Percentiles rank a stretch among this genome's conserved stretches.
These are phyloP conservation scores for Pyricularia pennisetigena DNA, from an alignment of 2,329 filamentous ascomycete genomes.

Conservation along the genomic window DNA sequence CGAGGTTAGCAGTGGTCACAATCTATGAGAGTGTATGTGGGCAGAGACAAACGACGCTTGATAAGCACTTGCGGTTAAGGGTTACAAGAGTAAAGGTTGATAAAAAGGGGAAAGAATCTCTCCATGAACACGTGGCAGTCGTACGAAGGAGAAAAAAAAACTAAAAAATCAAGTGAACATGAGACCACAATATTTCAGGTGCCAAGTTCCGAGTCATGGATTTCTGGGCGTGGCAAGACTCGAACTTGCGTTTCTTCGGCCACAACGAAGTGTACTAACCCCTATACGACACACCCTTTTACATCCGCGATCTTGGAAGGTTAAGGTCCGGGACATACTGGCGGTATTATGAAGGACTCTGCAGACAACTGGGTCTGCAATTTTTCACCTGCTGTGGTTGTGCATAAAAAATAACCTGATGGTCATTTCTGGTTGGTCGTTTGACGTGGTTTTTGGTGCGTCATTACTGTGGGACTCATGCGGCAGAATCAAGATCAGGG, in stretches of 20 bases:
- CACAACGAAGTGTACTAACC: slow-evolving; percentile 6
- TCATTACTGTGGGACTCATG: background rate
- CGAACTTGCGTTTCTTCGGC: slow-evolving; percentile 5
- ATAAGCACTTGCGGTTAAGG: no score
- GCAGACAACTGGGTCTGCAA: background rate
- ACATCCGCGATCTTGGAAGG: background rate
- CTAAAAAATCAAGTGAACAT: no score
- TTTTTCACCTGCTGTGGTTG: background rate
- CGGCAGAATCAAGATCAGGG: background rate
- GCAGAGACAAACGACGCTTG: no score
- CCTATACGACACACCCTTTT: slow-evolving; percentile 6
- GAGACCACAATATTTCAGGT: no score
- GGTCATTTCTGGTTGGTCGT: background rate
- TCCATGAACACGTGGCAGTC: no score
- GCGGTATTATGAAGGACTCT: background rate
- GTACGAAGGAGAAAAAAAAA: no score
- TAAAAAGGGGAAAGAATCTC: no score
- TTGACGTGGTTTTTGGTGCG: background rate
- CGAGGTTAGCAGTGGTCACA: no score
- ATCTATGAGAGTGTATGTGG: no score
- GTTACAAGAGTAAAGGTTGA: no score
- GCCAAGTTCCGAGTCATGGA: background rate
- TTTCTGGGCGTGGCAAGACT: slow-evolving; percentile 6
- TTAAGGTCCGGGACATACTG: background rate
- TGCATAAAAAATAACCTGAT: background rate